These are phyloP conservation scores for Jaminaea rosea DNA, from an alignment of 1,284 basidiomycete genomes.

Conservation along the genomic window DNA sequence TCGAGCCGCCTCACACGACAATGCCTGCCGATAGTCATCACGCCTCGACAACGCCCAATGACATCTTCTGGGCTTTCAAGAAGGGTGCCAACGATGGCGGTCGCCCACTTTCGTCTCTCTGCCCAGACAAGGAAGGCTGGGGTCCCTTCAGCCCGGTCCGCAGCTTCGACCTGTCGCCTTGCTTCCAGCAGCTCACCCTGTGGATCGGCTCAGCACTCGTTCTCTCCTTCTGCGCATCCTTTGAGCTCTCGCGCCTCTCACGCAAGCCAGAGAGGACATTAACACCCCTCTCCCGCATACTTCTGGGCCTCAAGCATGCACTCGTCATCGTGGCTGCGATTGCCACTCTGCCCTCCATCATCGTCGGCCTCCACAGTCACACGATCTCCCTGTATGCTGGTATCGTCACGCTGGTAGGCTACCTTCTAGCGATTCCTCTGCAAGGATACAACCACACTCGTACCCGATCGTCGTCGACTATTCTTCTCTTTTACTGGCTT, in stretches of 20 bases:
- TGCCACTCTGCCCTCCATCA: conserved; percentile 7
- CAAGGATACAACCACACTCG: conserved; percentile 62
- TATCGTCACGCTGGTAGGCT: conserved; percentile 13
- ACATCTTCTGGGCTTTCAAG: not conserved
- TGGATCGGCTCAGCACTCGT: conserved; percentile 27
- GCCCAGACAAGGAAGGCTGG: conserved; percentile 52
- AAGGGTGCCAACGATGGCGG: not conserved
- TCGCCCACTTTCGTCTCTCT: conserved; percentile 4
- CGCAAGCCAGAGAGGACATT: conserved; percentile 11
- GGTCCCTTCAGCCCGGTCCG: conserved; percentile 56
- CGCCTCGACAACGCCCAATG: no score
- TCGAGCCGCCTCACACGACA: no score
- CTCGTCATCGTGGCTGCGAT: conserved; percentile 35
- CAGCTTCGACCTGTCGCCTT: conserved; percentile 70
- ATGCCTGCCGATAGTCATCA: no score
- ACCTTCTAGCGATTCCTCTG: conserved; percentile 37
- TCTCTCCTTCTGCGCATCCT: conserved; percentile 17
- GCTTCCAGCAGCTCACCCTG: conserved; percentile 62
- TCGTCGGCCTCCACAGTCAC: conserved; percentile 1
- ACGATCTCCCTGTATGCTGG: conserved; percentile 18
- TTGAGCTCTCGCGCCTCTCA: conserved; percentile 13
- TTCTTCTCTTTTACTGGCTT: conserved; percentile 77
- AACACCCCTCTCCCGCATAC: conserved; percentile 15
- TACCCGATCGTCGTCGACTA: conserved; percentile 65
- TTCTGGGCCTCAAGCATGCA: conserved; percentile 32